Conservation (phyloP, 1,139 yeast genomes). For the Blastobotrys apis region DNA sequence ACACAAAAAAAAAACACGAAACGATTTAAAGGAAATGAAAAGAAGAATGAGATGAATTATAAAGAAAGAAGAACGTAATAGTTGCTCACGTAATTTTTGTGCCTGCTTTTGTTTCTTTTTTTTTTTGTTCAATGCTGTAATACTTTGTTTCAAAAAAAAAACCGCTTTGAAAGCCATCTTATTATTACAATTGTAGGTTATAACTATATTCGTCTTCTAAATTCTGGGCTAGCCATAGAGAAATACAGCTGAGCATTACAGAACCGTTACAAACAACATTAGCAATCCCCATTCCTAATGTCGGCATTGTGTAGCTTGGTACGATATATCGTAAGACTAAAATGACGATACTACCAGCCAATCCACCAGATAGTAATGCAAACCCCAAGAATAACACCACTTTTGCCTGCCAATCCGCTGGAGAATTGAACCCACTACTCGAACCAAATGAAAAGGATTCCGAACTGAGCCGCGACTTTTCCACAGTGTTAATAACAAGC, state of each 20-base stretch:
- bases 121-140: too few relatives aligned
- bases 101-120: too few relatives aligned
- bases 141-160: neutral
- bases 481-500: constrained; percentile 87
- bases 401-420: constrained; percentile 91
- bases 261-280: constrained; percentile 77
- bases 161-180: too few relatives aligned
- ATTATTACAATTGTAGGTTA: constrained; percentile 65
- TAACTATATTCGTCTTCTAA: constrained; percentile 94
- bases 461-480: constrained; percentile 69
- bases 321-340: constrained; percentile 77
- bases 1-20: neutral
- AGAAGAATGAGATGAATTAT: neutral
- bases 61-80: too few relatives aligned
- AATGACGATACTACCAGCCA: constrained; percentile 88
- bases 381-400: constrained; percentile 87
- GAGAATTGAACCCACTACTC: constrained; percentile 36
- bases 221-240: constrained; percentile 89
- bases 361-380: constrained; percentile 87
- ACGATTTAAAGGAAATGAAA: neutral
- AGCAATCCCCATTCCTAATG: constrained; percentile 90
- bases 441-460: constrained; percentile 48
- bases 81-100: neutral
- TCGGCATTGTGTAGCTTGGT: constrained; percentile 76
- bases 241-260: constrained; percentile 81